Evolutionary conservation across 306 rosid species (phyloP), one percentile per base, ranked within the genome.

Genomic region (Corylus heterophylla): DNA sequence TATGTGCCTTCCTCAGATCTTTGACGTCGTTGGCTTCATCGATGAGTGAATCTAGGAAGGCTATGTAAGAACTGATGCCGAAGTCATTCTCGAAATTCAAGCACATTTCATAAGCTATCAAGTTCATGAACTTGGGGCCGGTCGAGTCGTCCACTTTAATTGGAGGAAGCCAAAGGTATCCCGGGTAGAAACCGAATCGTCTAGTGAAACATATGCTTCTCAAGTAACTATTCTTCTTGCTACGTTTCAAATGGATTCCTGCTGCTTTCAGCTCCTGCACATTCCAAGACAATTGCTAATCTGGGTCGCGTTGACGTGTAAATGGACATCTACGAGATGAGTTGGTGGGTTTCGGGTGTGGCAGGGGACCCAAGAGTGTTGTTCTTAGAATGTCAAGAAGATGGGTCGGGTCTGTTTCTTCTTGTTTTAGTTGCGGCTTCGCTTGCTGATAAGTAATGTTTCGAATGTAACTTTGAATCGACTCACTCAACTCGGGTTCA

Each of bases 71-170:
- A 42, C 67, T 49, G 31, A 67, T 74, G 25, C 52, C 79, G 5
- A 64, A 82, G 3, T 80, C 29, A 8, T 66, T 76, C 16, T 42
- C 4, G 54, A 71, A 45, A 59, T 76, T 82, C 4, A 51, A 79
- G 18, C 84, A 66, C 79, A 76, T 71, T 50, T 84, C 74, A 9
- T 70, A 84, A 44, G 87, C 84, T 54, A 73, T 76, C 49, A 80
- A 48, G 54, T 84, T 84, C 22, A 69, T 14, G 47, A 84, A 63
- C 66, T 47, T 71, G 2, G 78, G 76, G 49, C 76, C 18, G 2
- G 39, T 71, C 1, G 78, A 71, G 67, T 80, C 87, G 2, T 76
- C 79, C 16, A 80, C 73, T 0, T 13, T 56, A 11, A 72, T n/a
- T 47, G 25, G 71, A 49, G 83, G 86, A 31, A 83, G 78, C 1